Evolutionary conservation across 179 eudicot species (phyloP).

Genomic region (Amaranthus tricolor): DNA sequence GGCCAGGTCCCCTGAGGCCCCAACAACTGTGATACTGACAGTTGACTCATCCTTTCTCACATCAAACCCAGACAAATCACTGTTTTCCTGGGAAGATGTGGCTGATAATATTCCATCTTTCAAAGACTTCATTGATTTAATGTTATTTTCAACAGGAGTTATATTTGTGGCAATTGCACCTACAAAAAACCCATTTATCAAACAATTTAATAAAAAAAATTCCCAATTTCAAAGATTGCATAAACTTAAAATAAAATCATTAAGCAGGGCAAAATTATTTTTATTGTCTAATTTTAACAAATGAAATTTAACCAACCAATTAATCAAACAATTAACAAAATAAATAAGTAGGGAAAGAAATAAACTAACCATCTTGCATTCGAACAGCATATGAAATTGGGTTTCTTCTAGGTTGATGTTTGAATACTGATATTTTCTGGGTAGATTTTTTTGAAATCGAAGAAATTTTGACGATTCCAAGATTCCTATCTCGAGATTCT

Average conservation of each 20-base stretch:
- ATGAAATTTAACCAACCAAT: too few relatives aligned
- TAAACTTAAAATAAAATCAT: not conserved
- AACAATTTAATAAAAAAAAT: too few relatives aligned
- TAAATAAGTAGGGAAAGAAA: not conserved
- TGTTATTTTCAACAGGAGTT: conserved; percentile 36
- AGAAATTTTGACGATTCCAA: conserved; percentile 26
- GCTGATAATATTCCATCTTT: conserved; percentile 48
- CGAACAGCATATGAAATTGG: conserved; percentile 34
- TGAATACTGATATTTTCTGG: conserved; percentile 25
- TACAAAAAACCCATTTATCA: conserved; percentile 7
- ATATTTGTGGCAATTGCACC: conserved; percentile 49
- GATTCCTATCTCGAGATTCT: conserved; percentile 35
- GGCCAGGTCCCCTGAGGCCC: conserved; percentile 99
- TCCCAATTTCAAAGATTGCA: conserved; percentile 7
- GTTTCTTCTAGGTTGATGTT: conserved; percentile 20
- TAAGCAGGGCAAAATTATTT: not conserved
- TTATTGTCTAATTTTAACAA: not conserved
- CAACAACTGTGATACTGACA: conserved; percentile 92
- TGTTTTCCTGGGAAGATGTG: conserved; percentile 35
- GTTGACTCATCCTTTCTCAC: conserved; percentile 54
- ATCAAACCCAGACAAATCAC: conserved; percentile 37
- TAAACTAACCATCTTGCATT: conserved; percentile 66
- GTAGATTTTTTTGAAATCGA: conserved; percentile 26
- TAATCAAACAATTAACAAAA: not conserved
- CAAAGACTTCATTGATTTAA: conserved; percentile 34